Evolutionary conservation across 306 rosid genomes (phyloP).

Genomic region (Trifolium repens): DNA sequence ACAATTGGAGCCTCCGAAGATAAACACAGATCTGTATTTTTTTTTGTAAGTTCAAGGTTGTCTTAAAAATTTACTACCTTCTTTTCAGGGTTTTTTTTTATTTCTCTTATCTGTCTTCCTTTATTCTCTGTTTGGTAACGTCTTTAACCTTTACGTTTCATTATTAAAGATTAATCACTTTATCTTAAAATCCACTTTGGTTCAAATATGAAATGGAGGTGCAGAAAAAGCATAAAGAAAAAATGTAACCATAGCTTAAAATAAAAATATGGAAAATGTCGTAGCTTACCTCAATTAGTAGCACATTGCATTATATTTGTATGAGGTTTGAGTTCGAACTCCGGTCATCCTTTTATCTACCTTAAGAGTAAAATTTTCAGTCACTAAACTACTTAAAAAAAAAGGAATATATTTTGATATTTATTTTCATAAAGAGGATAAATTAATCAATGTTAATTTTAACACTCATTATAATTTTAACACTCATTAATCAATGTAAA

Average conservation of each 20-base stretch:
- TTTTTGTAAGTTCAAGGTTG: constrained; percentile 12
- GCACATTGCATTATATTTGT: too few species aligned
- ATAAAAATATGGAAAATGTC: too few species aligned
- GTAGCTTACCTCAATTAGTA: too few species aligned
- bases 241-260: neutral
- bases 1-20: constrained; percentile 33
- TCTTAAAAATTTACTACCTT: neutral
- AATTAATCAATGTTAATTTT: too few species aligned
- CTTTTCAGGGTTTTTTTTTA: neutral
- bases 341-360: too few species aligned
- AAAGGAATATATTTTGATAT: too few species aligned
- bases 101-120: neutral
- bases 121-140: constrained; percentile 34
- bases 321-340: too few species aligned
- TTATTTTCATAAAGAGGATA: too few species aligned
- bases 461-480: too few species aligned
- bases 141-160: constrained; percentile 5
- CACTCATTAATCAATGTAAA: too few species aligned
- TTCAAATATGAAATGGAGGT: constrained; percentile 8
- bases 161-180: constrained; percentile 30
- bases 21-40: neutral
- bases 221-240: neutral
- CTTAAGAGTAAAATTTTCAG: too few species aligned
- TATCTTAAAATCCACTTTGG: constrained; percentile 21
- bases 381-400: too few species aligned